Base-by-base conservation (phyloP, 2,329 filamentous ascomycete genomes). In the Sarocladiaceae sp. region DNA sequence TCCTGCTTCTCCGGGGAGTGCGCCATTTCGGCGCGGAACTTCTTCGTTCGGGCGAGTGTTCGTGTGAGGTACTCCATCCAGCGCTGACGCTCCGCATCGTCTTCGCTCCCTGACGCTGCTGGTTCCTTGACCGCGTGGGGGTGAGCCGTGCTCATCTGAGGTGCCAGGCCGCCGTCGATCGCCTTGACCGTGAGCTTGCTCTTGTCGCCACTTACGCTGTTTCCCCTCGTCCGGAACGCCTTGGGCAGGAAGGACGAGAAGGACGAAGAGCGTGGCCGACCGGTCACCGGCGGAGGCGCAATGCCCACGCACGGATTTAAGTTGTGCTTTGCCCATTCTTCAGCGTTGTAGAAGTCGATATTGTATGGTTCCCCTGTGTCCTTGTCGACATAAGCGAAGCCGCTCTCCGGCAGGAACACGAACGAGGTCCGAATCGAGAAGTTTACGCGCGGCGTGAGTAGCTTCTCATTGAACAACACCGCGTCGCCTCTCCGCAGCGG, bases 401-500 rank as follows among this genome's bases (percentile, higher is more conserved):
- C 89, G 53, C 93, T 83, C 46, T 95, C 83, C 0, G 91, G 91
- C 1, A 97, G 73, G 7, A 96, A 80, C 10, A 83, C 80, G 56
- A 87, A 96, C 33, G 82, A 90, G 0, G 89, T 95, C 6, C 91
- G 78, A 41, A 97, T 81, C 0, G 85, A 89, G 56, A 97, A 95
- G 64, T 95, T 95, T 53, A 95, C 90, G 58, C 93, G 87, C 0
- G 91, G 89, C 1, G 89, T 95, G 13, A 97, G 73, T 1, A 96
- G 84, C 51, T 88, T 87, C 49, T 89, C 89, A 55, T 90, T 95
- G 47, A 96, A 73, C 1, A 95, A 73, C 1, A 96, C 89, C 15
- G 90, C 86, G 58, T 97, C 90, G n/a, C 90, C 90, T 54, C 95
- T 91, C 27, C 90, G 82, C 11, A 97, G 63, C 1, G 90, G 90